Evolutionary conservation across 345 rosid genomes (phyloP), one percentile per base, ranked within the genome.

Genomic region (Syzygium aromaticum): DNA sequence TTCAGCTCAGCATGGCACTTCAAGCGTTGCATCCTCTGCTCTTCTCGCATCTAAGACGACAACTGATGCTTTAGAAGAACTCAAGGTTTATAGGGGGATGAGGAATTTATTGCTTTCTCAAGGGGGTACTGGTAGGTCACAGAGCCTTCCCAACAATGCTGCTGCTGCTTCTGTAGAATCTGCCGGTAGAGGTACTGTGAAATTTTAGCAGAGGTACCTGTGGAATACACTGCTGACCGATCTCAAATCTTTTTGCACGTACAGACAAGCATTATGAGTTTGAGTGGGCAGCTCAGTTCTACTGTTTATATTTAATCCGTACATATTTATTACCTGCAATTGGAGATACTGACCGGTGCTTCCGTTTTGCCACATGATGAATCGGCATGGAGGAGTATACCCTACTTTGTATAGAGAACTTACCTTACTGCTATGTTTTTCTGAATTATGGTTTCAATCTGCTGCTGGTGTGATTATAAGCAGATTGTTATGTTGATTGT

Each of bases 41-140:
- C 59, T 92, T 77, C 84, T 87, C 38, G 86, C 90, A 14, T 90
- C 94, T 43, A 98, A 92, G 94, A 98, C 99, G 22, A 93, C 97
- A 17, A 94, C 97, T 16, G 98, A 98, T 90, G 99, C 99, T 5
- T 90, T 95, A 88, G 97, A 96, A 90, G 99, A 98, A 89, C 94
- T 98, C 87, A 91, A 86, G 83, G 88, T 92, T 86, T 97, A 96
- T 94, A 94, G 88, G 90, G 95, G 90, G 89, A 92, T 93, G 92
- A 95, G 90, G 91, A 92, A 91, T 86, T 64, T 93, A 89, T 88
- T 95, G 92, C 95, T 94, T 61, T 87, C 91, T 87, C 95, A 94
- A 90, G 92, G 89, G 61, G 88, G 88, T 73, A 19, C 80, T 1
- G 0, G 49, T 19, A 38, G 49, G 89, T 87, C 94, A 63, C 89